Percentiles rank a stretch among this genome's conserved stretches.
Evolutionary conservation across 169 alveolate species (phyloP).

Genomic region (Plasmodium falciparum): DNA sequence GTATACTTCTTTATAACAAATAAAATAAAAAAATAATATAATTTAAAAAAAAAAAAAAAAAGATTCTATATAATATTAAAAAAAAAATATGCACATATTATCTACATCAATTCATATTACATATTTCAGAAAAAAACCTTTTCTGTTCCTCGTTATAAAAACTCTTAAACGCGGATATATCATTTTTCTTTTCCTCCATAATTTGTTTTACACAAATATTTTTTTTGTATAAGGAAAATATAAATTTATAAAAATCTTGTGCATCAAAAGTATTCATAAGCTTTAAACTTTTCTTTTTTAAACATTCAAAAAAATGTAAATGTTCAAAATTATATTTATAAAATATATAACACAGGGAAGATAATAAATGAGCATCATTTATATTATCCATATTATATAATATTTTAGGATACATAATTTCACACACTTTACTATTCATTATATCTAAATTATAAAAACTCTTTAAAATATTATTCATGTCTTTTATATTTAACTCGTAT

Average conservation of each 20-base stretch:
- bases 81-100: background rate
- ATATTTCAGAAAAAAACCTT: conserved; percentile 33
- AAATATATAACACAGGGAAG: conserved; percentile 63
- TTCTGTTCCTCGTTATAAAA: conserved; percentile 55
- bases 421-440: conserved; percentile 49
- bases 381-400: conserved; percentile 39
- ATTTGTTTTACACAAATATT: conserved; percentile 64
- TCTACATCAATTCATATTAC: conserved; percentile 28
- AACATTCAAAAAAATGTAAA: conserved; percentile 44
- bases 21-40: background rate
- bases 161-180: conserved; percentile 22
- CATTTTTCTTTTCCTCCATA: conserved; percentile 41
- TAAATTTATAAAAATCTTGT: conserved; percentile 23
- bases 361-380: conserved; percentile 25
- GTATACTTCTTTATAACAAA: background rate
- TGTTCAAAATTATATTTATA: conserved; percentile 52
- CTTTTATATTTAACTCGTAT: conserved; percentile 56
- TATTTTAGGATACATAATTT: conserved; percentile 45
- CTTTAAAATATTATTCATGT: conserved; percentile 43
- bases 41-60: background rate
- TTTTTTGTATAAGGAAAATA: conserved; percentile 46
- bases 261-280: conserved; percentile 41
- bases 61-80: background rate
- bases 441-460: conserved; percentile 55
- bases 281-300: conserved; percentile 29